Conservation (phyloP, 2,329 filamentous ascomycete genomes). For the Arthrobotrys megalospora region DNA sequence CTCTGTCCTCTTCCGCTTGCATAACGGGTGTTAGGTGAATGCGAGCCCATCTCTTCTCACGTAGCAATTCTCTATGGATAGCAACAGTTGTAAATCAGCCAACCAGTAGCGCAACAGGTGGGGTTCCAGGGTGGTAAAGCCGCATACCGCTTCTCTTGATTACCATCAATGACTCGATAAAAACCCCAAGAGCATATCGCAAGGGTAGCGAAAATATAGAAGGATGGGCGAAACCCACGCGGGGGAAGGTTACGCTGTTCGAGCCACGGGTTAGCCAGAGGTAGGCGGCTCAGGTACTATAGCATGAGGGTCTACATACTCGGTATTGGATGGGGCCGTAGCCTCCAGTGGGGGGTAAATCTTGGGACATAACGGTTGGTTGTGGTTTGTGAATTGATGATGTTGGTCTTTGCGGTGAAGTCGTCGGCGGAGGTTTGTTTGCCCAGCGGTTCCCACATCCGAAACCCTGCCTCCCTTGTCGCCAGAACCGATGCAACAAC, state of each 20-base stretch:
- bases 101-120: neutral
- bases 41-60: conserved; percentile 98
- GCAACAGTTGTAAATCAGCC: neutral
- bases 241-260: conserved; percentile 88
- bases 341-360: conserved; percentile 95
- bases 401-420: neutral
- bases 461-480: conserved; percentile 11
- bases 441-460: neutral
- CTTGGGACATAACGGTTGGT: conserved; percentile 81
- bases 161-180: conserved; percentile 85
- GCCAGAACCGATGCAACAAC: conserved; percentile 5
- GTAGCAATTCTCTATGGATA: conserved; percentile 82
- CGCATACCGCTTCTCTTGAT: conserved; percentile 89
- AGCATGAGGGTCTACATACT: conserved; percentile 71
- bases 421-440: conserved; percentile 21
- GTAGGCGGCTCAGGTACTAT: neutral
- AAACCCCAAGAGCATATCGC: conserved; percentile 90
- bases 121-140: neutral
- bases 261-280: conserved; percentile 21
- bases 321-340: conserved; percentile 98
- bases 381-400: neutral
- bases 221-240: conserved; percentile 87
- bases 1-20: conserved; percentile 96
- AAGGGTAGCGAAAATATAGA: conserved; percentile 82
- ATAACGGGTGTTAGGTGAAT: conserved; percentile 94